A percentile compares a stretch with the other conserved stretches of the same genome.
These are phyloP conservation scores for Acer negundo DNA, from an alignment of 345 rosid species.

Conservation along the genomic window DNA sequence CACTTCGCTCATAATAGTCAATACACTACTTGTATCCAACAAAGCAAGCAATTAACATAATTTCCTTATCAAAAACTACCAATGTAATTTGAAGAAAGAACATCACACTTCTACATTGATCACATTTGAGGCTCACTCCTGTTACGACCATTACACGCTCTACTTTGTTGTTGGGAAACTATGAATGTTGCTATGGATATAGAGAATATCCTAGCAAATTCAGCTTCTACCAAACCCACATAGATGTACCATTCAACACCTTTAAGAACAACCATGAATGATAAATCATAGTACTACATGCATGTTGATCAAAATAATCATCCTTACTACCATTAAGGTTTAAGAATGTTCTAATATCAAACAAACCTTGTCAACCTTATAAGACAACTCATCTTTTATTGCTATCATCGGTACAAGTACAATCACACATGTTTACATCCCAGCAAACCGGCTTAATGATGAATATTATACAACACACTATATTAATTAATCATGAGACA, in stretches of 20 bases:
- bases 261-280: background rate
- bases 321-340: background rate
- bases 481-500: background rate
- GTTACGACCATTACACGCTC: background rate
- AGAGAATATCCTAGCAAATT: background rate
- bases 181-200: background rate
- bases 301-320: background rate
- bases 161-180: background rate
- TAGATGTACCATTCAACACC: background rate
- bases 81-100: background rate
- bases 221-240: background rate
- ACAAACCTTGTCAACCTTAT: background rate
- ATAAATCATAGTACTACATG: background rate
- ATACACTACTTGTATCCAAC: background rate
- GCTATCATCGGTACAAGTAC: slow-evolving; percentile 1
- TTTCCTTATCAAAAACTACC: background rate
- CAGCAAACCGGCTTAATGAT: background rate
- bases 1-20: background rate
- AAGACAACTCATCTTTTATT: background rate
- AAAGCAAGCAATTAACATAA: background rate
- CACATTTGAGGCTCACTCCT: background rate
- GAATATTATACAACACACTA: background rate
- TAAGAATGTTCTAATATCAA: background rate
- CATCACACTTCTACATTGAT: background rate
- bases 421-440: background rate